phyloP scores from a whole-genome alignment of 2,329 filamentous ascomycete genomes.

The Stagonosporopsis rhizophila region DNA sequence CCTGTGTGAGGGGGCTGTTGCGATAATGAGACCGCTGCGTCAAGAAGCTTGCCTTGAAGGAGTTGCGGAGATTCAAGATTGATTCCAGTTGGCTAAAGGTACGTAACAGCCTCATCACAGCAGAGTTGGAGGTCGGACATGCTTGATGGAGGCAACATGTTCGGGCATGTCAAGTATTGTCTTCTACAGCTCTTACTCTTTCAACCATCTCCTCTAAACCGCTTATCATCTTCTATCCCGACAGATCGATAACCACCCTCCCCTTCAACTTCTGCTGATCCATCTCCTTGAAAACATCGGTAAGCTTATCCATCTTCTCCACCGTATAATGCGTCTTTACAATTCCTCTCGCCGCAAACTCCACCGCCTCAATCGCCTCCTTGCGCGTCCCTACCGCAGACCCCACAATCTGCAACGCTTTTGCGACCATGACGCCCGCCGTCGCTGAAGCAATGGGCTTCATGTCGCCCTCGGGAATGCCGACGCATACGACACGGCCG shows the following conservation, averaged over 20 bases:
- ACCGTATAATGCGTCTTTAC: constrained; percentile 57
- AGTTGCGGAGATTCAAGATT: no score
- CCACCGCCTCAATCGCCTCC: constrained; percentile 59
- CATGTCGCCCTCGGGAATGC: constrained; percentile 57
- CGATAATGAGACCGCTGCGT: no score
- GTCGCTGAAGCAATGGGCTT: constrained; percentile 53
- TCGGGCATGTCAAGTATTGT: no score
- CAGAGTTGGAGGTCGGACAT: no score
- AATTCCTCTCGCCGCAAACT: constrained; percentile 52
- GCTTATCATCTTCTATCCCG: not conserved
- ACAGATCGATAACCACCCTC: constrained; percentile 57
- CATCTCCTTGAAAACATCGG: constrained; percentile 57
- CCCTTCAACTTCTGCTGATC: constrained; percentile 53
- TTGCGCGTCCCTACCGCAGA: constrained; percentile 55
- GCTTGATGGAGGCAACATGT: no score
- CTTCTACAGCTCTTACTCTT: not conserved
- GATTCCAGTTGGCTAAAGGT: no score
- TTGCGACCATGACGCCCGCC: constrained; percentile 52
- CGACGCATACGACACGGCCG: constrained; percentile 56
- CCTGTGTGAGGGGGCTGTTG: no score
- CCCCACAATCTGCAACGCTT: constrained; percentile 54
- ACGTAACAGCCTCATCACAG: no score
- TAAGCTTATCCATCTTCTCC: constrained; percentile 58
- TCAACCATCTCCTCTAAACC: not conserved
- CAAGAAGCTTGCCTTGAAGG: no score